Evolutionary conservation across 129 eudicot species (phyloP), one percentile per base, ranked within the genome.

Genomic region (Flaveria bidentis): DNA sequence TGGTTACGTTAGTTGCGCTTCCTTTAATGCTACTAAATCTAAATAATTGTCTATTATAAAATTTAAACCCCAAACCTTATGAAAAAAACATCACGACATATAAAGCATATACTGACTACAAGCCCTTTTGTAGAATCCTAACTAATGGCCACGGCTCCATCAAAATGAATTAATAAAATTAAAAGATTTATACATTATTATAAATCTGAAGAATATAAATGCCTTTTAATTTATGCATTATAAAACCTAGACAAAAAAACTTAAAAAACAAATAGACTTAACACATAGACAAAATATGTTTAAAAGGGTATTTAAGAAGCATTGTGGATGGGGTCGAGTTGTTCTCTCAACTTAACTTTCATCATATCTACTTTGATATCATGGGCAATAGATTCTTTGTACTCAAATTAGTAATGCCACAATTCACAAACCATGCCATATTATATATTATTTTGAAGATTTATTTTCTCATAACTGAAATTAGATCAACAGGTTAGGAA

Each of bases 311-410:
- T 14, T 7, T 8, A 17, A 60, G 77, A 39, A 71, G 28, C 30
- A 71, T 71, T 50, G 78, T 30, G 57, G 73, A 61, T 67, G 82
- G 77, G 77, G 82, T 71, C 82, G 44, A 63, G 72, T 58, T 30
- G 72, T 62, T 44, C 72, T 61, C 47, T 53, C 58, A 47, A 41
- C 77, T 71, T 62, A 42, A 71, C 66, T 61, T 71, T 79, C 64
- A 71, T 71, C 77, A 61, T 50, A 79, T 71, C 57, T 47, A 13
- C 53, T 53, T 71, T 65, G 9, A 71, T 26, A 78, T 70, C 6
- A 71, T 78, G 65, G 82, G 56, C 67, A 61, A 71, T 33, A 49
- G 67, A 71, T 79, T 62, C 73, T 79, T 39, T 71, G 73, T 79
- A 61, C 33, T 61, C 28, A 65, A 51, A 6, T 65, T 15, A 36